These are phyloP conservation scores for Trichoderma hamatum DNA, from an alignment of 2,329 filamentous ascomycete species.

Conservation along the genomic window DNA sequence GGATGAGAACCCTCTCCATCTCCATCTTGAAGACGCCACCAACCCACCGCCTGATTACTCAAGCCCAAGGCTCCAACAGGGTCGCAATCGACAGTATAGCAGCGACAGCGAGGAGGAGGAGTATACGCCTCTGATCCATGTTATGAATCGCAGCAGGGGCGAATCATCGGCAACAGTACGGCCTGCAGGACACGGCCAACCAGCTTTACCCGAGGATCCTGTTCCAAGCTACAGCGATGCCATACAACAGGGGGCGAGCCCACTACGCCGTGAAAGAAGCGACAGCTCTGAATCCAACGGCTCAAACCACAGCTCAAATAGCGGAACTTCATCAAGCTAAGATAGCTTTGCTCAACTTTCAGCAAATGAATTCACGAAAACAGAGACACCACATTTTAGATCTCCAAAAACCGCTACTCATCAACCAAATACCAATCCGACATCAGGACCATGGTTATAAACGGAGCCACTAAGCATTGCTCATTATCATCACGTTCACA, in stretches of 20 bases:
- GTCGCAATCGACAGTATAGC: constrained; percentile 59
- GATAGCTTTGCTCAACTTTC: not conserved
- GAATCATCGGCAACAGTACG: constrained; percentile 50
- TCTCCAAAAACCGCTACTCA: not conserved
- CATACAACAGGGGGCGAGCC: constrained; percentile 54
- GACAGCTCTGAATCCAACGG: constrained; percentile 33
- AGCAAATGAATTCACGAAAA: constrained; percentile 19
- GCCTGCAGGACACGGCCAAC: constrained; percentile 32
- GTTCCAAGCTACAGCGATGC: constrained; percentile 85
- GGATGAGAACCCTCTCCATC: constrained; percentile 44
- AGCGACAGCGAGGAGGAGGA: constrained; percentile 61
- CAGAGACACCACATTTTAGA: not conserved
- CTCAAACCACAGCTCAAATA: constrained; percentile 24
- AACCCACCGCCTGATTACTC: constrained; percentile 73
- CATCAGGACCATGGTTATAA: constrained; percentile 7
- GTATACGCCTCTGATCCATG: constrained; percentile 54
- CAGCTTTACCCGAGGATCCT: constrained; percentile 44
- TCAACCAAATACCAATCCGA: constrained; percentile 1
- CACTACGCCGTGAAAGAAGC: constrained; percentile 30
- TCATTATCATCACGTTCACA: not conserved
- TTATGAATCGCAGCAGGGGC: constrained; percentile 55
- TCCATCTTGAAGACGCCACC: constrained; percentile 56
- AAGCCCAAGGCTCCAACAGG: constrained; percentile 60
- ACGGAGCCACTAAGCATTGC: constrained; percentile 9
- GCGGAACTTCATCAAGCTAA: constrained; percentile 21